Conservation (phyloP, 495 filamentous ascomycete genomes). For the Neurospora sp. region DNA sequence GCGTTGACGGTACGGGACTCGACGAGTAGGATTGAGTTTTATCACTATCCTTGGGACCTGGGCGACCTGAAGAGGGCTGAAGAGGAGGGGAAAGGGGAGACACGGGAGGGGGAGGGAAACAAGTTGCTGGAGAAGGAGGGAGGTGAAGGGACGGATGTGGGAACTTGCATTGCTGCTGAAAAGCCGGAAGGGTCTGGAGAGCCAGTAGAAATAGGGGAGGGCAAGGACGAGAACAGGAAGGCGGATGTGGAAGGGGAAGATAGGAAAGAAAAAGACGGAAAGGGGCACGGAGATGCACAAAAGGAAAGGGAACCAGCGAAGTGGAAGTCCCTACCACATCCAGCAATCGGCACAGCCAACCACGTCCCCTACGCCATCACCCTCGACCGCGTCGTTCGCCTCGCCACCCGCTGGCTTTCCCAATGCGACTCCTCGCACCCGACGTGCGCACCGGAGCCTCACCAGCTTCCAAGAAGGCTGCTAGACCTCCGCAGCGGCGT, state of each 20-base stretch:
- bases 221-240: not conserved
- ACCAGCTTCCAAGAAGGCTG: too few species aligned
- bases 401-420: constrained; percentile 4
- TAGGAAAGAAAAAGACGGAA: not conserved
- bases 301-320: not conserved
- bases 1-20: constrained; percentile 4
- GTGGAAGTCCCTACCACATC: not conserved
- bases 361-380: constrained; percentile 5
- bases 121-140: not conserved
- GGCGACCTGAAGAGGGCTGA: not conserved
- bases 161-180: not conserved
- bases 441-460: too few species aligned
- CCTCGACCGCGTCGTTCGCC: constrained; percentile 1
- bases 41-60: not conserved
- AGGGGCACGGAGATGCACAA: accelerated
- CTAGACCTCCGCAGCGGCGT: constrained; percentile 2
- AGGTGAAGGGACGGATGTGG: not conserved
- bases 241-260: not conserved
- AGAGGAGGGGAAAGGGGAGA: not conserved
- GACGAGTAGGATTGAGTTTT: constrained; percentile 7
- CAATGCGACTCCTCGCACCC: not conserved
- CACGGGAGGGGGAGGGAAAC: not conserved
- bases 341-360: not conserved
- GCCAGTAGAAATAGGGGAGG: not conserved
- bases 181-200: accelerated